Evolutionary conservation across 768 basidiomycete genomes (phyloP), one percentile per base, ranked within the genome.

Genomic region (Tylopilus rubrobrunneus): DNA sequence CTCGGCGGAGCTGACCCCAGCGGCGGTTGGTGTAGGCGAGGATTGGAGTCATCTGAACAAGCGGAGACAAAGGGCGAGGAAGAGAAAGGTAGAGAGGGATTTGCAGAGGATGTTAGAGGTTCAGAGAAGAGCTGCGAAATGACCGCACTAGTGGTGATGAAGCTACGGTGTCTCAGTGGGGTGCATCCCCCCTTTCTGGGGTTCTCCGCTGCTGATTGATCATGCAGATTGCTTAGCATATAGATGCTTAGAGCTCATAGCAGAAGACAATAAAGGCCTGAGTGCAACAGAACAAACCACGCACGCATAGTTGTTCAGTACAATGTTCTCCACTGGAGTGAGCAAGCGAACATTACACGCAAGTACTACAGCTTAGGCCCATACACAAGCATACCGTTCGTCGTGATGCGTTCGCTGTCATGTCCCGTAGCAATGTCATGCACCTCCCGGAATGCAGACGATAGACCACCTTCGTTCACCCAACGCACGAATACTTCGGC

Each of bases 1-100:
- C 15, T 19, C 48, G 29, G 46, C 50, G 39, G 57, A 42, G 33
- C 37, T 65, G n/a, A 53, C 67, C 0, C 60, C 68, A 4, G 63
- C 60, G 15, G 68, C 68, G 11, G 66, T 69, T 9, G 68, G 70
- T 2, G 68, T 68, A 3, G 68, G 70, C 28, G 70, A 67, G 48
- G 83, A 87, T 58, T 75, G 74, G 64, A 71, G 75, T 7, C 83
- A 86, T 64, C 67, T 87, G 52, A 87, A 77, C 67, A 78, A 71
- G 59, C 72, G 82, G 51, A 69, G 84, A 57, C 76, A 74, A 55
- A 67, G 74, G 15, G 74, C 77, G 23, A 66, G 85, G 52, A 64
- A 68, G 45, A 69, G 56, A 51, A 81, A 79, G 63, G 73, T 85
- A 4, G 61, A 67, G 53, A 66, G 66, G 46, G 78, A 81, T 37